Evolutionary conservation across 805 yeast genomes (phyloP).

Genomic region (Vanderwaltozyma verrucispora): DNA sequence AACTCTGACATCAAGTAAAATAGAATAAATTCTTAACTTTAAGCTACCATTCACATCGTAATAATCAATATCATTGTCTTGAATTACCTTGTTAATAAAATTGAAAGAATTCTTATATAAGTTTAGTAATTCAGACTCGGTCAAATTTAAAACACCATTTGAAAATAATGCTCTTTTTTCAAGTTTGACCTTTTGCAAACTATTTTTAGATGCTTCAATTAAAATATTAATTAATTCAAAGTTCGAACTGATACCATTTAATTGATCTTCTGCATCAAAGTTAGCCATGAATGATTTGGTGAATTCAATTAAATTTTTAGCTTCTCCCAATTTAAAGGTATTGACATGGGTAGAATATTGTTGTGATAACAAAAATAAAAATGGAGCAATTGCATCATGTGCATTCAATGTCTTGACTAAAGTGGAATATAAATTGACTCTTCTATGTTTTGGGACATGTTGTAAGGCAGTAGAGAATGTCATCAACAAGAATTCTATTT

Average conservation of each 20-base stretch:
- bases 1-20: constrained; percentile 34
- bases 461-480: constrained; percentile 91
- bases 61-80: constrained; percentile 27
- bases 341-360: constrained; percentile 50
- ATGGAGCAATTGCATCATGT: constrained; percentile 52
- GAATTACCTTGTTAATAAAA: constrained; percentile 44
- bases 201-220: constrained; percentile 32
- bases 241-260: constrained; percentile 42
- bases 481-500: constrained; percentile 72
- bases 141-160: constrained; percentile 42
- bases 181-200: constrained; percentile 32
- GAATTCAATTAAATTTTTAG: constrained; percentile 61
- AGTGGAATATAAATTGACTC: constrained; percentile 75
- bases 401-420: constrained; percentile 68
- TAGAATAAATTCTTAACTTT: constrained; percentile 43
- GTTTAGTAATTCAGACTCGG: constrained; percentile 36
- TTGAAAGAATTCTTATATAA: constrained; percentile 44
- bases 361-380: constrained; percentile 70
- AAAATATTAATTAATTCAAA: constrained; percentile 30
- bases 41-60: constrained; percentile 28
- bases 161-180: constrained; percentile 53
- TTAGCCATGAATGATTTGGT: constrained; percentile 55
- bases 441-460: constrained; percentile 93
- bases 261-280: constrained; percentile 59
- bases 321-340: constrained; percentile 54